Evolutionary conservation across 2,329 filamentous ascomycete species (phyloP), one percentile per base, ranked within the genome.

Genomic region (Pleomassaria siparia): DNA sequence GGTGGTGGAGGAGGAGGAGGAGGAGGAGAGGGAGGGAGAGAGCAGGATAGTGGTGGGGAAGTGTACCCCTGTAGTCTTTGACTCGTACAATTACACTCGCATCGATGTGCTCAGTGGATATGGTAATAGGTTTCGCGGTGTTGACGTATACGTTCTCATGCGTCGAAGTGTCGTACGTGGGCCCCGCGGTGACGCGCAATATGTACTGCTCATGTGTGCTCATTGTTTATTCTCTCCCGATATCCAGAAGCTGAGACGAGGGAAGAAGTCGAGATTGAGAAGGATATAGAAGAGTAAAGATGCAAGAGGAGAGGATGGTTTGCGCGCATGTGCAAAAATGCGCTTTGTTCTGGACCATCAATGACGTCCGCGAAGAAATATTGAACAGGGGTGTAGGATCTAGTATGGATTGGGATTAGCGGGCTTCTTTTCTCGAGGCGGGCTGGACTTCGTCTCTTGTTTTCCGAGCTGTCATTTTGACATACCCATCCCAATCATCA

Each of bases 91-190:
- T 85, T 59, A 96, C 75, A 51, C 85, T 80, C 11, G 85, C 79
- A 36, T 85, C 82, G 48, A 88, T 80, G 46, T 82, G 76, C 8
- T 83, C 74, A 37, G 81, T 85, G 18, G 80, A 77, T 59, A 96
- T 83, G 20, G 73, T 75, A 1, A 87, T 66, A 0, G 85, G 80
- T 48, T 82, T 71, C 22, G 85, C 70, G 10, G 76, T 78, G 73
- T 96, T 97, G 67, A 96, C 87, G 3, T 81, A 80, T 9, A 96
- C 85, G 22, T 83, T 75, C 50, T 84, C 73, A 61, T 96, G 91
- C n/a, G 81, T 80, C n/a, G 77, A 71, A 26, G 78, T 71, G 66
- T 94, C 83, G 72, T 96, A 95, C 54, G 77, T 76, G 1, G 88
- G 79, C 2, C 92, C 92, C 1, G 89, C 89, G 0, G 90, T 95